Base-by-base conservation (phyloP, 257 asterid genomes). In the Solanum peruvianum region DNA sequence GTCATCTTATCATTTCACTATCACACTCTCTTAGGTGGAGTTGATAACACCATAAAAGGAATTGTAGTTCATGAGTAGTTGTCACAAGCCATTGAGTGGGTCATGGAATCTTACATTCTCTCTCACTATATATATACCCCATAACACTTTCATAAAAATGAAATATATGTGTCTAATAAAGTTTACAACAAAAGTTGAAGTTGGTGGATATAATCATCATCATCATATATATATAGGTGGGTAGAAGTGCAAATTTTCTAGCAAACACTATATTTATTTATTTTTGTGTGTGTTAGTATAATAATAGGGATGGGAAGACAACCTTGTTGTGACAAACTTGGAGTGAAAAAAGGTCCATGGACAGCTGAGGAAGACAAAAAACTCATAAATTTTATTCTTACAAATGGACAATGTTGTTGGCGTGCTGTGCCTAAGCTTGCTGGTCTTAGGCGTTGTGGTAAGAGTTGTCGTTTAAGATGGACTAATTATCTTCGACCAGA, bases 321-420 rank as follows among this genome's bases (percentile, higher is more conserved):
- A 77, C 99, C 98, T 86, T 96, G 99, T 58, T 96, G 99, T 88
- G 99, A 96, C 92, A 96, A 96, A 89, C 97, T 94, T 0, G 98
- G 98, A 47, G 99, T 96, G 86, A 96, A 96, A 92, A 96, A 96
- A 88, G 99, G 99, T 70, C 99, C 99, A 49, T 96, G 99, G 99
- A 96, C 98, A 56, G 96, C 97, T 23, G 99, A 96, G 88, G 99
- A 96, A 90, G 99, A 96, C 90, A 95, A 92, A 92, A 96, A 96
- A 37, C 95, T 96, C 67, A 94, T 96, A 27, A 94, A 89, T 62
- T 96, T 96, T 52, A 95, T 96, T 33, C 93, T 96, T 60, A 92
- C 96, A 3, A 95, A 96, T 58, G 99, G 98, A 89, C 98, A 94
- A 94, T 94, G 99, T 89, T 96, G 99, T 86, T 96, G 99, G 99